A percentile compares a stretch with the other conserved stretches of the same genome.
Conservation (phyloP, 2,329 filamentous ascomycete genomes). For the Trichoderma afroharzianum region DNA sequence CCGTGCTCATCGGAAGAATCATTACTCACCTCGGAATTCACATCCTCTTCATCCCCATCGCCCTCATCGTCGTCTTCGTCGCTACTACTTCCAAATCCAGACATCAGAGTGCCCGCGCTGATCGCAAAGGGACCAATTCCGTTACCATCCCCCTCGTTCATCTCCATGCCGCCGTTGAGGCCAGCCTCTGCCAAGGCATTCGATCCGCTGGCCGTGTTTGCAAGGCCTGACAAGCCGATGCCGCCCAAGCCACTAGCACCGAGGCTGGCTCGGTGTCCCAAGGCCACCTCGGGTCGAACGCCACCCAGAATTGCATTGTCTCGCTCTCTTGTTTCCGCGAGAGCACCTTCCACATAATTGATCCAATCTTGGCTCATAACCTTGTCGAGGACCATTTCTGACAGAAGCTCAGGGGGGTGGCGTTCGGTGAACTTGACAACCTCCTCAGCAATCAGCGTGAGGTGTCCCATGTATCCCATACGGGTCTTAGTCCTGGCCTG, state of each 20-base stretch:
- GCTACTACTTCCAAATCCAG: slow-evolving; percentile 90
- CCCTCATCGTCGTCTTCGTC: slow-evolving; percentile 96
- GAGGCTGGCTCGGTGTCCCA: slow-evolving; percentile 70
- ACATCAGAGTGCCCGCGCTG: slow-evolving; percentile 71
- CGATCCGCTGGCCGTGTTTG: slow-evolving; percentile 45
- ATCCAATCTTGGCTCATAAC: slow-evolving; percentile 91
- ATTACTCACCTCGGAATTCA: slow-evolving; percentile 61
- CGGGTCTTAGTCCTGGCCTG: slow-evolving; percentile 82
- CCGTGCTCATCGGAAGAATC: slow-evolving; percentile 34
- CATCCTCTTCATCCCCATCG: slow-evolving; percentile 77
- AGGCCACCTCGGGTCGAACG: slow-evolving; percentile 83
- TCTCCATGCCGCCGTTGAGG: slow-evolving; percentile 70
- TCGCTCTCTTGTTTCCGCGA: slow-evolving; percentile 89
- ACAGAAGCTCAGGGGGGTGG: slow-evolving; percentile 82
- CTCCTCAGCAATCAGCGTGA: slow-evolving; percentile 95
- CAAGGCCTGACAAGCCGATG: slow-evolving; percentile 46
- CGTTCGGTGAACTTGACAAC: slow-evolving; percentile 98
- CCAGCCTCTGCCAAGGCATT: slow-evolving; percentile 77
- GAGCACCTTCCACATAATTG: slow-evolving; percentile 86
- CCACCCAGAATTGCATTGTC: slow-evolving; percentile 98
- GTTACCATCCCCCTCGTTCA: slow-evolving; percentile 60
- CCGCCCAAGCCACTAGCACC: slow-evolving; percentile 45
- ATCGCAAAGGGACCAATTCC: slow-evolving; percentile 71
- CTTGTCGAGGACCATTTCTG: slow-evolving; percentile 77
- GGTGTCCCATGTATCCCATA: slow-evolving; percentile 96